Base-by-base conservation (phyloP, 2,329 filamentous ascomycete genomes). In the Exophiala aquamarina region DNA sequence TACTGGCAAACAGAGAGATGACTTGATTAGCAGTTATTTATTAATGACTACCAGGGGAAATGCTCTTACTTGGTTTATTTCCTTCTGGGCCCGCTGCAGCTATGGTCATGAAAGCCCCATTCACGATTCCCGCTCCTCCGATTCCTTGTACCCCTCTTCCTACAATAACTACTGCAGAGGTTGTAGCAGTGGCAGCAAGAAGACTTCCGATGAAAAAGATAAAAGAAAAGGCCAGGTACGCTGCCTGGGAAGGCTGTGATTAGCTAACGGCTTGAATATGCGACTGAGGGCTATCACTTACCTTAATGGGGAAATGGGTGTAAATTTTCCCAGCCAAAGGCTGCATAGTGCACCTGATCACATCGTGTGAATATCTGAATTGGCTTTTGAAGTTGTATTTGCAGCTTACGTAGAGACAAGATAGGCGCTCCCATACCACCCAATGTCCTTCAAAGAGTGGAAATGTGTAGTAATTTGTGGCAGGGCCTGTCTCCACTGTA, bases 331-430 rank as follows among this genome's bases (percentile, higher is more conserved):
- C 76, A 54, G 67, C 70, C 0, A 66, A 61, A 2, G 71, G 66
- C 43, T 77, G 69, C 41, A 74, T 70, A 2, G 67, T 61, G 6
- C 66, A 66, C 15, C 66, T 53, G 1, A 70, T 73, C 43, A 77
- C 61, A 49, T 72, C 66, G 57, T 72, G 76, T 1, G 69, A 59
- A 14, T 69, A 61, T 2, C 61, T 61, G 53, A 71, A 74, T 55
- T 67, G 74, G 33, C 69, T 74, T 59, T 71, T 77, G 2, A 69
- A 56, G 47, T 72, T 71, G 4, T 76, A 75, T 52, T 4, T 18
- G 13, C 15, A 19, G 38, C 49, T 39, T 48, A 50, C 51, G 52
- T 53, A 7, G 64, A 56, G 9, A 68, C 48, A 19, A 66, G 51
- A 47, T 63, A 68, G 2, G 61, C 56, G 19, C 55, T 61, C 3